Evolutionary conservation across 495 filamentous ascomycete species (phyloP).

Genomic region (Gamarada debralockiae): DNA sequence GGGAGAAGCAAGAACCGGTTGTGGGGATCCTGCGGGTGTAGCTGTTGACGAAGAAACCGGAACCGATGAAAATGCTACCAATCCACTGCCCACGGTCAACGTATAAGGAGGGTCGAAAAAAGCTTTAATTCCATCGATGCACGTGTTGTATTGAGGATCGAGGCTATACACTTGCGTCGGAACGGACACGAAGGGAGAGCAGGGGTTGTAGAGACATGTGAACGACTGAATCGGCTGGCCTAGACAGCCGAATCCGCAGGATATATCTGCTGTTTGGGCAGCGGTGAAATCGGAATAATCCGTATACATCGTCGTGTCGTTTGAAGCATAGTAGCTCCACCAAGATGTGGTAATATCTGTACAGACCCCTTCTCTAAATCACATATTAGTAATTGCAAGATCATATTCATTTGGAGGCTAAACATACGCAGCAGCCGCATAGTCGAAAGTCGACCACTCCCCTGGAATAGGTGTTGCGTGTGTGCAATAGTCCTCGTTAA

Average conservation of each 20-base stretch:
- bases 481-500: too few species aligned
- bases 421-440: neutral
- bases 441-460: too few species aligned
- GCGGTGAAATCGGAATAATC: neutral
- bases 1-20: neutral
- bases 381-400: neutral
- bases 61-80: neutral
- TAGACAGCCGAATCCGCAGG: too few species aligned
- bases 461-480: too few species aligned
- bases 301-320: neutral
- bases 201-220: neutral
- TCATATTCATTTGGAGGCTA: too few species aligned
- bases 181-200: neutral
- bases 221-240: neutral
- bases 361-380: neutral
- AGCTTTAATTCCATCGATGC: neutral
- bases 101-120: neutral
- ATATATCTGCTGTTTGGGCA: too few species aligned
- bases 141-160: neutral
- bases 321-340: neutral
- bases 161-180: neutral
- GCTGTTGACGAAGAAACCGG: neutral
- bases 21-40: neutral
- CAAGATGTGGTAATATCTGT: neutral
- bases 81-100: neutral